A percentile compares a stretch with the other conserved stretches of the same genome.
Conservation (phyloP, 2,329 filamentous ascomycete genomes). For the Zopfia rhizophila region DNA sequence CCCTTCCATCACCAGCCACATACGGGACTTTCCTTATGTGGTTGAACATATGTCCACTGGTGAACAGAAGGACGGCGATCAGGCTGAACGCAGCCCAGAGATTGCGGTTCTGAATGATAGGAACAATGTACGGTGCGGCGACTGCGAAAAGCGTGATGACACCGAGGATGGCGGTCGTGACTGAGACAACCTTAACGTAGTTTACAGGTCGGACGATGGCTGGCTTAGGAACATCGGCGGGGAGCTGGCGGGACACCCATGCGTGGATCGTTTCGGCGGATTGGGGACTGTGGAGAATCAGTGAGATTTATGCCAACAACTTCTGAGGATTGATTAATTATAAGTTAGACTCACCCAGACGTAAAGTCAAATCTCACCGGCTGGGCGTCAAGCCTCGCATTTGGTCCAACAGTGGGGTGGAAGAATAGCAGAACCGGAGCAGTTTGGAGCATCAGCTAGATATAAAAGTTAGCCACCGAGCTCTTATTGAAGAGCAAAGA, state of each 20-base stretch:
- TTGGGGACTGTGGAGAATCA: constrained; percentile 65
- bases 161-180: constrained; percentile 75
- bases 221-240: constrained; percentile 75
- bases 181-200: constrained; percentile 77
- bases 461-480: constrained; percentile 28
- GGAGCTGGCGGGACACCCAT: constrained; percentile 83
- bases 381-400: constrained; percentile 74
- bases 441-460: constrained; percentile 89
- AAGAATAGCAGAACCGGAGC: constrained; percentile 91
- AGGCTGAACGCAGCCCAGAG: constrained; percentile 92
- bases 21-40: constrained; percentile 97
- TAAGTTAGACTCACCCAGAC: constrained; percentile 68
- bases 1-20: constrained; percentile 82
- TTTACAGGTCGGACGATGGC: constrained; percentile 86
- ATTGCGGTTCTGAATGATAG: constrained; percentile 87
- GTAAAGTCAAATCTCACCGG: constrained; percentile 88
- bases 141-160: constrained; percentile 74
- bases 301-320: constrained; percentile 17
- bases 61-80: constrained; percentile 91
- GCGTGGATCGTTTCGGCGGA: constrained; percentile 79
- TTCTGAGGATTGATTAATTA: background rate
- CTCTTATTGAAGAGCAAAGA: background rate
- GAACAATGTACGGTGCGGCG: constrained; percentile 80
- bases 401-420: constrained; percentile 82
- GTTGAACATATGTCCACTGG: constrained; percentile 98